phyloP scores from a whole-genome alignment of 208 protist genomes.

The Wallacemonas sp. region DNA sequence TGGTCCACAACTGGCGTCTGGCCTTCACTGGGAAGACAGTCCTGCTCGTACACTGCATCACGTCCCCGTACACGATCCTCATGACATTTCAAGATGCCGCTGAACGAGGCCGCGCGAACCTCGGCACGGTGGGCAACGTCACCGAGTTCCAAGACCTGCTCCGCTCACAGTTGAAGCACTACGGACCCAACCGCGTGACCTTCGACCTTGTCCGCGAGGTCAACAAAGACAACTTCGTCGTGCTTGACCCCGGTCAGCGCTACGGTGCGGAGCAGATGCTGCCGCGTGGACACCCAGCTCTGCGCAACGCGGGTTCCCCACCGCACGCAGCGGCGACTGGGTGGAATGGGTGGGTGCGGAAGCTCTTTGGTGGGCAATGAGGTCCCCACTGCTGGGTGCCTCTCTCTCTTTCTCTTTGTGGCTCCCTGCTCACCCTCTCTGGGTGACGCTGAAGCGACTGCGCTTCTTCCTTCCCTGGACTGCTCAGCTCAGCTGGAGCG shows the following conservation, averaged over 20 bases:
- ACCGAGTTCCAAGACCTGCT: slow-evolving; percentile 82
- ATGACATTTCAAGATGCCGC: slow-evolving; percentile 88
- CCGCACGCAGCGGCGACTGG: background rate
- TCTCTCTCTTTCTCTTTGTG: too few species aligned
- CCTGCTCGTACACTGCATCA: slow-evolving; percentile 80
- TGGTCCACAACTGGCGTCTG: slow-evolving; percentile 89
- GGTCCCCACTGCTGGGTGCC: too few species aligned
- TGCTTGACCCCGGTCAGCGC: slow-evolving; percentile 57
- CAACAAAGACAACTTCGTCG: slow-evolving; percentile 57
- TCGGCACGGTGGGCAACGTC: slow-evolving; percentile 69
- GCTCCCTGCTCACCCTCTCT: too few species aligned
- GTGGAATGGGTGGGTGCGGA: slow-evolving; percentile 59
- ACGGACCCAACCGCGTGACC: slow-evolving; percentile 65
- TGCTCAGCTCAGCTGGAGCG: too few species aligned
- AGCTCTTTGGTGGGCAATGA: slow-evolving; percentile 6
- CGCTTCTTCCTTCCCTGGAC: too few species aligned
- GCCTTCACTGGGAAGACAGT: slow-evolving; percentile 73
- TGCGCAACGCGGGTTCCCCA: slow-evolving; percentile 8
- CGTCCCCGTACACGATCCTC: slow-evolving; percentile 76
- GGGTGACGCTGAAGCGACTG: too few species aligned
- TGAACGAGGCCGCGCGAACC: slow-evolving; percentile 61
- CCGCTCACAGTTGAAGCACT: slow-evolving; percentile 69
- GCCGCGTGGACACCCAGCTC: slow-evolving; percentile 64
- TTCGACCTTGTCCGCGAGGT: slow-evolving; percentile 83
- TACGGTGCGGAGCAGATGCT: slow-evolving; percentile 60